Conservation (phyloP, 2,329 filamentous ascomycete species). For the Pestalotiopsis sp. region DNA sequence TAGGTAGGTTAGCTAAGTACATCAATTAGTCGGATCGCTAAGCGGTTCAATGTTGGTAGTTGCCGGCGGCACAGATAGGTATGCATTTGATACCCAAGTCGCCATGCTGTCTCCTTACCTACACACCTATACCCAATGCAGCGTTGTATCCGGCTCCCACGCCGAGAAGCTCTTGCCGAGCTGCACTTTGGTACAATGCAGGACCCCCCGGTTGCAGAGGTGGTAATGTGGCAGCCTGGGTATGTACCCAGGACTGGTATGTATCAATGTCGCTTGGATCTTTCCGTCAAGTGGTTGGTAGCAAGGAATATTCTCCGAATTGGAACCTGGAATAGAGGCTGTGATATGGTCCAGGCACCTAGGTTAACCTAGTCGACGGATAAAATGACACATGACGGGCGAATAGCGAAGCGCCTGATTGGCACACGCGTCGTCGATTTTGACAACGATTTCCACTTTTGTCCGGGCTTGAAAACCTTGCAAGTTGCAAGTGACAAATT, state of each 20-base stretch:
- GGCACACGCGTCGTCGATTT: background rate
- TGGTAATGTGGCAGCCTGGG: background rate
- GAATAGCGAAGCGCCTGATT: background rate
- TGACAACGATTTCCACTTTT: background rate
- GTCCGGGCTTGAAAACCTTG: background rate
- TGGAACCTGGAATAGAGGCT: background rate
- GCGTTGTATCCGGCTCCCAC: constrained; percentile 2
- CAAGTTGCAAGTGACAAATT: background rate
- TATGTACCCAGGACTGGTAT: too few species aligned
- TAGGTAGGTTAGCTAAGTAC: too few species aligned
- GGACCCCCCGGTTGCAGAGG: background rate
- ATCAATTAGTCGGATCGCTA: background rate
- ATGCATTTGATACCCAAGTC: background rate
- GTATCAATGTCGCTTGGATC: background rate
- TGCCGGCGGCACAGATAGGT: background rate
- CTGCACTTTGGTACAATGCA: background rate
- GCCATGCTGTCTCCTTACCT: background rate
- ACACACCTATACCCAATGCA: background rate
- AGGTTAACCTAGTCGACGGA: background rate
- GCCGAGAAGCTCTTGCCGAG: constrained; percentile 7
- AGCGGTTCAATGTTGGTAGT: background rate
- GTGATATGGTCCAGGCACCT: background rate
- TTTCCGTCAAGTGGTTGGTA: background rate
- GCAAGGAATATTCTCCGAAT: background rate
- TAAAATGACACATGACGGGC: background rate